A percentile compares a stretch with the other conserved stretches of the same genome.
Conservation (phyloP, 140 eudicot species). For the Anethum foeniculum region DNA sequence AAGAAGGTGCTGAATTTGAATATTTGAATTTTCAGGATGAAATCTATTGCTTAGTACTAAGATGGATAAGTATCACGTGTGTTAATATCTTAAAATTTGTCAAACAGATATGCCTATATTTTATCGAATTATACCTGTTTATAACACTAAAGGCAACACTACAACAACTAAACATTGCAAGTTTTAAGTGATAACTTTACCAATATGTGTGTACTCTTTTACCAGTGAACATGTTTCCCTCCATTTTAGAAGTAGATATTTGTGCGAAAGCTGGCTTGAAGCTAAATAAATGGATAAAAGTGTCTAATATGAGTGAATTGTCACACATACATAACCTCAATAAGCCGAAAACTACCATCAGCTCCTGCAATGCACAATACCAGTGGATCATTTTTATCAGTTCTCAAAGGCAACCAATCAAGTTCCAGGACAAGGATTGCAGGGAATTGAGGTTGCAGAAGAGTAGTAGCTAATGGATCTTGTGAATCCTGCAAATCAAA, state of each 20-base stretch:
- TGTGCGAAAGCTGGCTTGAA: neutral
- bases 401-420: slow-evolving; percentile 85
- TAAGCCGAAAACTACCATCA: slow-evolving; percentile 93
- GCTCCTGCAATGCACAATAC: slow-evolving; percentile 98
- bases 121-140: neutral
- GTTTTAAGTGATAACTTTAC: neutral
- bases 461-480: slow-evolving; percentile 87
- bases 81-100: neutral
- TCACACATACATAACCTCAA: slow-evolving; percentile 78
- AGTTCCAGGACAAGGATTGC: slow-evolving; percentile 95
- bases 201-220: neutral
- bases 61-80: too few species aligned
- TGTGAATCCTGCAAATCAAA: slow-evolving; percentile 64
- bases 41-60: neutral
- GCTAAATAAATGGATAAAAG: neutral
- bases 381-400: slow-evolving; percentile 77
- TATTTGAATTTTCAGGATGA: neutral
- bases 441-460: slow-evolving; percentile 82
- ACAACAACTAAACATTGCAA: neutral
- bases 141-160: neutral
- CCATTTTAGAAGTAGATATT: neutral
- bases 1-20: neutral
- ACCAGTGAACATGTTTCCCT: neutral
- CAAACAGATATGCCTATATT: neutral
- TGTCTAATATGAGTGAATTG: neutral